Evolutionary conservation across 495 filamentous ascomycete species (phyloP).

Genomic region (Neurospora tetraspora): DNA sequence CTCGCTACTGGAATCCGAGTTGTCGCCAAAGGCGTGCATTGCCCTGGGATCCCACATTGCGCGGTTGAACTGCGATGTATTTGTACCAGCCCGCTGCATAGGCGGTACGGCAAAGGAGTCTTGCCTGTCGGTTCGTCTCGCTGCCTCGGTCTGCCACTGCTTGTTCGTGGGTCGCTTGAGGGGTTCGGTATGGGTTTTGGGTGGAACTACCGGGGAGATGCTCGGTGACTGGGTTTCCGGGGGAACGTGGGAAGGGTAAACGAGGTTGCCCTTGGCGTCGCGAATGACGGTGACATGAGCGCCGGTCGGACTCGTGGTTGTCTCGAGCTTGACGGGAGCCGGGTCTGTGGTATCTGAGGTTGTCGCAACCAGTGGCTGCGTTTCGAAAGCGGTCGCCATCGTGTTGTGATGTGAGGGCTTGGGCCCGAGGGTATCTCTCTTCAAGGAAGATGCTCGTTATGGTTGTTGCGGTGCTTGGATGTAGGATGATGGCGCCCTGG

Average conservation of each 20-base stretch:
- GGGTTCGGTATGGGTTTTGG: not conserved
- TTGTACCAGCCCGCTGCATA: slow-evolving; percentile 21
- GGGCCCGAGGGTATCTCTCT: not conserved
- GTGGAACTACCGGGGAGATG: slow-evolving; percentile 5
- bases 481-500: too few relatives aligned
- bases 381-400: not conserved
- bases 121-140: slow-evolving; percentile 2
- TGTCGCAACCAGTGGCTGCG: not conserved
- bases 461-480: not conserved
- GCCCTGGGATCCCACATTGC: not conserved
- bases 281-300: slow-evolving; percentile 18
- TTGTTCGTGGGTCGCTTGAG: slow-evolving; percentile 1
- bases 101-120: slow-evolving; percentile 6
- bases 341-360: not conserved
- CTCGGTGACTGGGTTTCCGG: slow-evolving; percentile 22
- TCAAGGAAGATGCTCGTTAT: not conserved
- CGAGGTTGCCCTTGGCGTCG: slow-evolving; percentile 22
- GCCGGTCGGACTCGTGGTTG: slow-evolving; percentile 5
- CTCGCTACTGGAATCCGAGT: slow-evolving; percentile 10
- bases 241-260: slow-evolving; percentile 30
- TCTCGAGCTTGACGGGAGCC: slow-evolving; percentile 13
- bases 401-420: not conserved
- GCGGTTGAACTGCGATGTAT: slow-evolving; percentile 11
- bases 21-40: slow-evolving; percentile 4
- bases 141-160: slow-evolving; percentile 12